Evolutionary conservation across 768 basidiomycete genomes (phyloP).

Genomic region (Naganishia antarctica): DNA sequence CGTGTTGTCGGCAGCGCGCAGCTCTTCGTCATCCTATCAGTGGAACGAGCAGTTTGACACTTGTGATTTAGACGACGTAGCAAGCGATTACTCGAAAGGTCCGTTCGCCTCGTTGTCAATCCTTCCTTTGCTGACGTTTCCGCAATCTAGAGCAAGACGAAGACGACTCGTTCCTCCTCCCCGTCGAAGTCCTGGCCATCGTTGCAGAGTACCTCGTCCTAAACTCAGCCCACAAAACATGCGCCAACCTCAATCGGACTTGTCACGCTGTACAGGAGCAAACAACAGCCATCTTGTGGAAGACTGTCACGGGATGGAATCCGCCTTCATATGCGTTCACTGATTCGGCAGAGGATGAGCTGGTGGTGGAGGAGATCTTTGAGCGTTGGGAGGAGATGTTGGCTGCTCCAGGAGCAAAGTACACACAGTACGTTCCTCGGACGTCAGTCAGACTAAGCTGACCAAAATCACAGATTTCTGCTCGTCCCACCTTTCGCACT

Average conservation of each 20-base stretch:
- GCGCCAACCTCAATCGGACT: not conserved
- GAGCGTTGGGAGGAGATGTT: not conserved
- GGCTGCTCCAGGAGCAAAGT: not conserved
- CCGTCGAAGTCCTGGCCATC: not conserved
- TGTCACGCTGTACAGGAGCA: not conserved
- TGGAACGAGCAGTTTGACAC: not conserved
- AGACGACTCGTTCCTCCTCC: not conserved
- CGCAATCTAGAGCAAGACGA: not conserved
- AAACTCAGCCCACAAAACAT: not conserved
- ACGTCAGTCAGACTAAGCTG: too few relatives aligned
- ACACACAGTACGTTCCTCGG: not conserved
- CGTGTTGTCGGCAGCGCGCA: too few relatives aligned
- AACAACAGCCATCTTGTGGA: not conserved
- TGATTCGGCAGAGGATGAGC: not conserved
- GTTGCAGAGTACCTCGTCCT: not conserved
- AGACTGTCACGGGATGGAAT: not conserved
- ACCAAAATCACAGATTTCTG: not conserved
- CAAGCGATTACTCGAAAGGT: not conserved
- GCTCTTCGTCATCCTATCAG: too few relatives aligned
- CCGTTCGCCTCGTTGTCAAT: not conserved
- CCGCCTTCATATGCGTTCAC: not conserved
- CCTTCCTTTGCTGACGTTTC: not conserved
- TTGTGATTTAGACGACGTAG: not conserved
- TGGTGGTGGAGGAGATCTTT: not conserved
- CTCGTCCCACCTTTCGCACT: not conserved